Percentiles rank a stretch among this genome's conserved stretches.
These are phyloP conservation scores for Hymenoscyphus infarciens DNA, from an alignment of 2,329 filamentous ascomycete species.

Conservation along the genomic window DNA sequence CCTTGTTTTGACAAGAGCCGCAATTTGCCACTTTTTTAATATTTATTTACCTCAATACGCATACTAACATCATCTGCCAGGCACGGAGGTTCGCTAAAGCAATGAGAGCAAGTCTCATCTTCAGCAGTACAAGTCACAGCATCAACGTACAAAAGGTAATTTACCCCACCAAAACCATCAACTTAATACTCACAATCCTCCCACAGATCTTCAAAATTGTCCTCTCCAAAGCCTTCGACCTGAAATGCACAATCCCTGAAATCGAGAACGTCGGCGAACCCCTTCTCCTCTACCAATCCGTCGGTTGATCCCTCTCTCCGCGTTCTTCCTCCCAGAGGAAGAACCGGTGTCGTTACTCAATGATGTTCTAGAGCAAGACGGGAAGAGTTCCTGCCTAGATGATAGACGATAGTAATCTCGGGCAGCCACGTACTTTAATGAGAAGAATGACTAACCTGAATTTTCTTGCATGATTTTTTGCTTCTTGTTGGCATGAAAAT, in stretches of 20 bases:
- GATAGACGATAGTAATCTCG: not conserved
- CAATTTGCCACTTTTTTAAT: not conserved
- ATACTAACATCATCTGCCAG: slow-evolving; percentile 41
- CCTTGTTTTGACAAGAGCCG: not conserved
- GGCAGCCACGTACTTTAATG: not conserved
- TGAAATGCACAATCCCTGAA: slow-evolving; percentile 98
- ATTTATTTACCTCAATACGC: not conserved
- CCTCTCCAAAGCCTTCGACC: slow-evolving; percentile 94
- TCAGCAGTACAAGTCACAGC: slow-evolving; percentile 97
- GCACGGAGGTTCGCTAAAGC: slow-evolving; percentile 95
- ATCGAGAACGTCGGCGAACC: slow-evolving; percentile 98
- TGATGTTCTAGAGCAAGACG: not conserved
- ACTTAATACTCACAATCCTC: slow-evolving; percentile 1
- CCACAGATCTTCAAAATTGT: slow-evolving; percentile 98
- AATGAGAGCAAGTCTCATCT: slow-evolving; percentile 96
- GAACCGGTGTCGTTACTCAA: not conserved
- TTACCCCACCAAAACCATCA: not conserved
- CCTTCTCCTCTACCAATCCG: slow-evolving; percentile 79
- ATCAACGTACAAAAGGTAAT: slow-evolving; percentile 98
- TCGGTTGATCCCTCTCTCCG: slow-evolving; percentile 19
- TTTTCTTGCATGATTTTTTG: not conserved
- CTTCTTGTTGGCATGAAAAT: not conserved
- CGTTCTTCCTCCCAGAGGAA: not conserved
- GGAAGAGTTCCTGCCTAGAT: not conserved
- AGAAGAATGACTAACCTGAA: slow-evolving; percentile 7